Base-by-base conservation (phyloP, 345 rosid species). In the Combretum micranthum region DNA sequence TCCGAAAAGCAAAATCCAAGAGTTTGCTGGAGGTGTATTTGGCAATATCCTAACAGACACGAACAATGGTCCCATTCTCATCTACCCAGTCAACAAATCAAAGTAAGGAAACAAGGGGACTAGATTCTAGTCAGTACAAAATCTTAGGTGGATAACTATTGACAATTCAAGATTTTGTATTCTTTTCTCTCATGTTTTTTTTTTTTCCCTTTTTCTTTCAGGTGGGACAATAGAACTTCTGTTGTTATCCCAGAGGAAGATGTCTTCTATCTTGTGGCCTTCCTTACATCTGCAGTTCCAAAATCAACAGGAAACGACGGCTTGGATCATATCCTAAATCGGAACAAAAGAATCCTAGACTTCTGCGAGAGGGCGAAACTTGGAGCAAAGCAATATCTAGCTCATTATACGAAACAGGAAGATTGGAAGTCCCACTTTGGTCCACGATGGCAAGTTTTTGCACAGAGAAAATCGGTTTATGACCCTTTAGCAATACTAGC, bases 141-240 rank as follows among this genome's bases (percentile, higher is more conserved):
- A 32, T 11, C 39, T 32, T 32, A 32, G 39, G 39, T 32, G 39
- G 39, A 32, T 32, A 7, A 32, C 39, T 32, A 32, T 9, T 7
- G 39, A 32, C 39, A 32, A 32, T 32, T 32, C 1, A 32, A 11
- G 10, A 32, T 32, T 32, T 3, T 32, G 39, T 32, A 32, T 32
- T 32, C 39, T 42, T 37, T 44, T 53, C 64, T 62, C 64, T 20
- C 13, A 52, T 65, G 25, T 57, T 16, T 52, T 56, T 26, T 50
- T 74, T 59, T 44, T 53, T 59, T 59, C 23, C 20, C 48, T 26
- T 16, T 43, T 39, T 21, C 42, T 65, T 69, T 42, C 83, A 92
- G 98, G 81, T 92, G 98, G 98, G 96, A 88, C 83, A 85, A 88
- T 56, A 74, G 94, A 79, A 92, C 86, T n/a, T 92, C 98, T 52